Evolutionary conservation across 441 rosid species (phyloP).

Genomic region (Populus hybrid): DNA sequence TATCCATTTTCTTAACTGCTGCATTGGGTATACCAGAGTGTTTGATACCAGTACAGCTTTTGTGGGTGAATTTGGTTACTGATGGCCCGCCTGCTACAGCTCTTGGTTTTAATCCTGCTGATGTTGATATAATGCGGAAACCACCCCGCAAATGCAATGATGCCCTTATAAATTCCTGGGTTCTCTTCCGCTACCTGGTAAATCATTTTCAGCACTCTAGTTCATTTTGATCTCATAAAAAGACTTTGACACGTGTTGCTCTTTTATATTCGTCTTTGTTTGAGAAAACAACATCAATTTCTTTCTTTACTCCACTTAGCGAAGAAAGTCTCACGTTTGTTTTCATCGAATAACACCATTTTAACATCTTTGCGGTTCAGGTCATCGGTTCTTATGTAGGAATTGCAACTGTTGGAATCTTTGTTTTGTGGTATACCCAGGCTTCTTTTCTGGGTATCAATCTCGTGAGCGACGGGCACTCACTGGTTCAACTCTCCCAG

Average conservation of each 20-base stretch:
- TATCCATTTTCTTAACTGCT: constrained; percentile 78
- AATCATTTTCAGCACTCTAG: constrained; percentile 12
- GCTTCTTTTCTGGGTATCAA: constrained; percentile 72
- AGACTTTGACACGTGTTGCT: not conserved
- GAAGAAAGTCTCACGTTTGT: not conserved
- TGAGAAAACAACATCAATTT: not conserved
- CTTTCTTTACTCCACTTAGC: not conserved
- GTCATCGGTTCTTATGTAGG: constrained; percentile 86
- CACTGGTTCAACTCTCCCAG: constrained; percentile 59
- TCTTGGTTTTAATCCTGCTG: constrained; percentile 87
- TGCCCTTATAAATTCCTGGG: constrained; percentile 64
- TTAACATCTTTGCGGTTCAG: constrained; percentile 24
- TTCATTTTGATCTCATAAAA: not conserved
- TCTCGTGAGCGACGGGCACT: constrained; percentile 69
- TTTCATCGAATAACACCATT: not conserved
- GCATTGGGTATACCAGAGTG: constrained; percentile 88
- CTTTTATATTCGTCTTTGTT: not conserved
- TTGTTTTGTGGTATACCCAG: constrained; percentile 78
- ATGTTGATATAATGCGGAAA: constrained; percentile 77
- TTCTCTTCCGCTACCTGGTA: constrained; percentile 75
- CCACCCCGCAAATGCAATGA: constrained; percentile 84
- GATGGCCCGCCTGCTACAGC: constrained; percentile 95
- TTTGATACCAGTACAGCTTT: constrained; percentile 88
- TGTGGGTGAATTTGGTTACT: constrained; percentile 89
- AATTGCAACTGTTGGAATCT: constrained; percentile 84